Conservation (phyloP, 768 basidiomycete genomes). For the Mycena kentingensis region DNA sequence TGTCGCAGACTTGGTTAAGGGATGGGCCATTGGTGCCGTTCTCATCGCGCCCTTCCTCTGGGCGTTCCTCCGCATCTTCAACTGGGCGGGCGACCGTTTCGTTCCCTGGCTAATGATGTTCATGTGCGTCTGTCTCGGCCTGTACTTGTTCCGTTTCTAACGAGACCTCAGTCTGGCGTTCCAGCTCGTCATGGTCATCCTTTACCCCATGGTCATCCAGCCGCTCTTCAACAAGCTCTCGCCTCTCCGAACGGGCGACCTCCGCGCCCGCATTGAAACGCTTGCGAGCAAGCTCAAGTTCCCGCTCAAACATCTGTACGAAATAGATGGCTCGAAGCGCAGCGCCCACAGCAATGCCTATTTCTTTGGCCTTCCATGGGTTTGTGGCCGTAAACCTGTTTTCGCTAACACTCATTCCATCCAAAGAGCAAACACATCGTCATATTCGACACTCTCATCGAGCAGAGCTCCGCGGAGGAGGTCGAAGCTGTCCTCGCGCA, state of each 20-base stretch:
- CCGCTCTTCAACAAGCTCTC: slow-evolving; percentile 98
- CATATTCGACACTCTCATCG: slow-evolving; percentile 95
- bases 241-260: slow-evolving; percentile 73
- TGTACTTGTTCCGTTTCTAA: background rate
- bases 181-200: slow-evolving; percentile 80
- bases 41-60: slow-evolving; percentile 87
- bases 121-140: slow-evolving; percentile 57
- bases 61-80: slow-evolving; percentile 84
- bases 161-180: slow-evolving; percentile 60
- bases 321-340: slow-evolving; percentile 96
- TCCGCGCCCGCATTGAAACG: slow-evolving; percentile 74
- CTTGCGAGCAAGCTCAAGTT: slow-evolving; percentile 85
- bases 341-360: slow-evolving; percentile 98
- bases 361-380: slow-evolving; percentile 97
- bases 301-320: slow-evolving; percentile 92
- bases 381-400: slow-evolving; percentile 32
- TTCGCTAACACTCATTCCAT: background rate
- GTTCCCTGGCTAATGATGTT: slow-evolving; percentile 94
- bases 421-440: slow-evolving; percentile 88
- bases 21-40: slow-evolving; percentile 67
- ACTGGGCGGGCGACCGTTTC: slow-evolving; percentile 92
- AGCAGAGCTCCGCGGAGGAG: slow-evolving; percentile 86
- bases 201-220: slow-evolving; percentile 87
- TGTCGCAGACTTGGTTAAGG: slow-evolving; percentile 77
- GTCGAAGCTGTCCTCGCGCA: slow-evolving; percentile 98